phyloP scores from a whole-genome alignment of 116 monocot genomes.

The Papilionanthe hybrid region DNA sequence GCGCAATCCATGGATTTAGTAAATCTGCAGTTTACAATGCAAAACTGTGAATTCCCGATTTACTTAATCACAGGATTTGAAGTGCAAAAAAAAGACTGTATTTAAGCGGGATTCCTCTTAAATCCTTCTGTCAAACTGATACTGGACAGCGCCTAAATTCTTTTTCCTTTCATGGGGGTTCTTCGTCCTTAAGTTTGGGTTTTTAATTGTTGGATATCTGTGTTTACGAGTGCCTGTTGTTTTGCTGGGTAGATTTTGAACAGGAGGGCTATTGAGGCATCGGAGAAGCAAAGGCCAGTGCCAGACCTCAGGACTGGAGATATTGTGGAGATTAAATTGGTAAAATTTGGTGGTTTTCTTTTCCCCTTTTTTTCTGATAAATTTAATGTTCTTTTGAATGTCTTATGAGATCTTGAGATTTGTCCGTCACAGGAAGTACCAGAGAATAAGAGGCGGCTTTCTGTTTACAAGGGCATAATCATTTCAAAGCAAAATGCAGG shows the following conservation, averaged over 20 bases:
- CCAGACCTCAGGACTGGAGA: slow-evolving; percentile 90
- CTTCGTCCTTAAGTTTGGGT: not conserved
- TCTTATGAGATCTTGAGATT: not conserved
- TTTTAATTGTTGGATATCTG: not conserved
- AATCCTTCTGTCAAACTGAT: no score
- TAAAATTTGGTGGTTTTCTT: slow-evolving; percentile 7
- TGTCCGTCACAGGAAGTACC: slow-evolving; percentile 63
- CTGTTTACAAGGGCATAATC: slow-evolving; percentile 88
- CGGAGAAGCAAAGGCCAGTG: slow-evolving; percentile 62
- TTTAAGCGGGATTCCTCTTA: no score
- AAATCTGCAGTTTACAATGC: no score
- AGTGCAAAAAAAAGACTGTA: no score
- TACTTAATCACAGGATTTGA: no score
- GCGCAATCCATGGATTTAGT: no score
- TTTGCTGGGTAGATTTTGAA: slow-evolving; percentile 62
- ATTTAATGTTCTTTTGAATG: not conserved
- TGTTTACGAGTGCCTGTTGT: not conserved
- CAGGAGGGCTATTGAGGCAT: slow-evolving; percentile 67
- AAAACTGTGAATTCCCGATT: no score
- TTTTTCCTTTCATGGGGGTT: not conserved
- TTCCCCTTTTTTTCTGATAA: not conserved
- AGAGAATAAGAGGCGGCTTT: slow-evolving; percentile 67
- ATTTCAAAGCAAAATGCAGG: slow-evolving; percentile 93
- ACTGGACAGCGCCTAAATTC: not conserved
- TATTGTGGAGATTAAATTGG: slow-evolving; percentile 87